Conservation (phyloP, 495 filamentous ascomycete species). For the Pseudoneurospora amorphoporcata region DNA sequence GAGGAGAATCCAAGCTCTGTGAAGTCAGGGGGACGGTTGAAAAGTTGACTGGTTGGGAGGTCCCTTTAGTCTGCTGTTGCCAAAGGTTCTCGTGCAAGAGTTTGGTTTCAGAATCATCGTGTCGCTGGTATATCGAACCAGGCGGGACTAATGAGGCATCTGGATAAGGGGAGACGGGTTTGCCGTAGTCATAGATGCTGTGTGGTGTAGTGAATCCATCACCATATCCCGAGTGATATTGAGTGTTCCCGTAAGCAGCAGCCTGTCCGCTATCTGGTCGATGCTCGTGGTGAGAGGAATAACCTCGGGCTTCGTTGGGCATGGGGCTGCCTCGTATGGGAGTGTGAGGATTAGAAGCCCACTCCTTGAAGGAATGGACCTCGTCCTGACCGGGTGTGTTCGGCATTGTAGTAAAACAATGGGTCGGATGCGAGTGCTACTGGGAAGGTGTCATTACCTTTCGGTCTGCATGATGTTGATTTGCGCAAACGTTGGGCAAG, state of each 20-base stretch:
- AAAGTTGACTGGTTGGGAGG: not conserved
- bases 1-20: not conserved
- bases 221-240: not conserved
- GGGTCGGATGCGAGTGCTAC: not conserved
- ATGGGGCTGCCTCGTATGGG: not conserved
- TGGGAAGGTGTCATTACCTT: not conserved
- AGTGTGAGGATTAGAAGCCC: not conserved
- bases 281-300: not conserved
- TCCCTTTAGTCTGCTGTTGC: not conserved
- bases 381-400: not conserved
- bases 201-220: not conserved
- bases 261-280: not conserved
- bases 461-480: not conserved
- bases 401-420: not conserved
- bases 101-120: not conserved
- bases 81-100: not conserved
- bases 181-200: not conserved
- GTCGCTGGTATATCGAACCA: not conserved
- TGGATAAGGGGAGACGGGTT: not conserved
- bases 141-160: not conserved
- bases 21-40: not conserved
- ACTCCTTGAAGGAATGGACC: not conserved
- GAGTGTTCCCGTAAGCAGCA: not conserved
- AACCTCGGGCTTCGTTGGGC: not conserved
- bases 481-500: not conserved